Percentiles rank a stretch among this genome's conserved stretches.
Evolutionary conservation across 108 stramenopile species (phyloP).

Genomic region (Chaetoceros muelleri): DNA sequence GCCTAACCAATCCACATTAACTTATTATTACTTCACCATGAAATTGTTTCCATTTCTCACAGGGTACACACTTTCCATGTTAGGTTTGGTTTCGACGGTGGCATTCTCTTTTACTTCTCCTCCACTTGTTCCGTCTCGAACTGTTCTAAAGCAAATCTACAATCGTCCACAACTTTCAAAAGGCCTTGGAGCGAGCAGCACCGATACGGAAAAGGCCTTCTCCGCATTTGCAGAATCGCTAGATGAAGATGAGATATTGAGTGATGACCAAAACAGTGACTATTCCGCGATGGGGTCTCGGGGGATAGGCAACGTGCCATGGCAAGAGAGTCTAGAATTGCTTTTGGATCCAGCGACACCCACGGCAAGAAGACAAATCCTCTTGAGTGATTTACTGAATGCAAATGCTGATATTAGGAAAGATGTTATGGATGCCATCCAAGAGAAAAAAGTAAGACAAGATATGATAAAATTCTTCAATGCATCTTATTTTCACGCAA

Average conservation of each 20-base stretch:
- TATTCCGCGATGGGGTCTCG: not conserved
- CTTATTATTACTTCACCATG: no score
- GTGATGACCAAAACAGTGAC: slow-evolving; percentile 1
- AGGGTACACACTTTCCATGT: no score
- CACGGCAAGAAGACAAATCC: slow-evolving; percentile 51
- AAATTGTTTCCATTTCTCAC: no score
- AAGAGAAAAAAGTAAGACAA: slow-evolving; percentile 54
- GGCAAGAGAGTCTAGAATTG: slow-evolving; percentile 64
- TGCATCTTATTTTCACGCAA: slow-evolving; percentile 1
- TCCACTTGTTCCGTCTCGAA: no score
- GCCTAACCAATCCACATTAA: no score
- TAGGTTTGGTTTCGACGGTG: no score
- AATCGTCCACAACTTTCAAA: no score
- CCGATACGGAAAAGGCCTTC: slow-evolving; percentile 22
- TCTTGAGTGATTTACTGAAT: slow-evolving; percentile 53
- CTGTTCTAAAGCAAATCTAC: no score
- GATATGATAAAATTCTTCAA: slow-evolving; percentile 1
- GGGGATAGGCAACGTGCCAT: slow-evolving; percentile 13
- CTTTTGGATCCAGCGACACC: slow-evolving; percentile 58
- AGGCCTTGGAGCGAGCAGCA: no score
- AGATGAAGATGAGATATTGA: slow-evolving; percentile 12
- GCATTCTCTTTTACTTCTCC: no score
- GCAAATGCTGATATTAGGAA: slow-evolving; percentile 62
- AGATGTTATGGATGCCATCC: slow-evolving; percentile 48
- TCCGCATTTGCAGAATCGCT: slow-evolving; percentile 40